These are phyloP conservation scores for Dactylella cylindrospora DNA, from an alignment of 2,329 filamentous ascomycete genomes.

Conservation along the genomic window DNA sequence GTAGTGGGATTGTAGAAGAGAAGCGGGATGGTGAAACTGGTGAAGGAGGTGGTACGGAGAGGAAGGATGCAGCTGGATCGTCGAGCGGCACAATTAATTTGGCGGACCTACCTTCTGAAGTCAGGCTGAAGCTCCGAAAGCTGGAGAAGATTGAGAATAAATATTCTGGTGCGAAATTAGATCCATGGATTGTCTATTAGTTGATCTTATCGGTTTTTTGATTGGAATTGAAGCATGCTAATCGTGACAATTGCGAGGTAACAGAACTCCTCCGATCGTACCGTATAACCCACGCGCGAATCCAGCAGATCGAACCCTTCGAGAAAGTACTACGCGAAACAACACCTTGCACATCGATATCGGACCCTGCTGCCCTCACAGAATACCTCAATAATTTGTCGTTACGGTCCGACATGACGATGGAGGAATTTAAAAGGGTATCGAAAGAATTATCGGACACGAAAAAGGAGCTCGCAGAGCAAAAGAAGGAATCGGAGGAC, in stretches of 20 bases:
- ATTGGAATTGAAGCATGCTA: too few species aligned
- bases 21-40: slow-evolving; percentile 22
- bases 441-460: slow-evolving; percentile 76
- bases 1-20: slow-evolving; percentile 32
- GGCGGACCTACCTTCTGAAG: slow-evolving; percentile 69
- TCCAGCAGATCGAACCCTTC: slow-evolving; percentile 86
- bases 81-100: slow-evolving; percentile 21
- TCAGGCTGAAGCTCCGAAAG: slow-evolving; percentile 74
- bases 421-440: slow-evolving; percentile 87
- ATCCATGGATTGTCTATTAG: background rate
- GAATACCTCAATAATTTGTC: slow-evolving; percentile 89
- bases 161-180: slow-evolving; percentile 68
- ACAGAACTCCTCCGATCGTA: slow-evolving; percentile 90
- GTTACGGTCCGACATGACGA: slow-evolving; percentile 84
- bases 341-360: slow-evolving; percentile 85
- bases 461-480: slow-evolving; percentile 73
- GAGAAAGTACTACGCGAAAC: slow-evolving; percentile 88
- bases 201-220: slow-evolving; percentile 8
- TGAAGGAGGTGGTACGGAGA: slow-evolving; percentile 29
- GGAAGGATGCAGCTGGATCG: slow-evolving; percentile 21
- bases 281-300: slow-evolving; percentile 81
- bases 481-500: slow-evolving; percentile 64
- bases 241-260: slow-evolving; percentile 30
- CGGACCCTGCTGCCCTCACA: slow-evolving; percentile 76
- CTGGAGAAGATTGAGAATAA: slow-evolving; percentile 86